phyloP scores from a whole-genome alignment of 148 eudicot species.

The Cornus suecica region DNA sequence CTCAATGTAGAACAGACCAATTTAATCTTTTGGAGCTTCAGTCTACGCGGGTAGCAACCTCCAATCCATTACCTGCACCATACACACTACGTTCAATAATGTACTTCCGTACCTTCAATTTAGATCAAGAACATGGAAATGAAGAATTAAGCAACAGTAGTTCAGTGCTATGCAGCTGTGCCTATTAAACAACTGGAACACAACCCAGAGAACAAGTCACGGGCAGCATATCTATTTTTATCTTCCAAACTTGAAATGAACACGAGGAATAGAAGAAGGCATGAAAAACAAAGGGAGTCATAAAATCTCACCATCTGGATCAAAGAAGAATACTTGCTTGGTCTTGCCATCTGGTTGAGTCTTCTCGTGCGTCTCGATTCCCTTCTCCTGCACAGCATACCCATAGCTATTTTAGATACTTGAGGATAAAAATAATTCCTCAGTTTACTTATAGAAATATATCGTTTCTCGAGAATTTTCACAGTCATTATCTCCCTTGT shows the following conservation, averaged over 20 bases:
- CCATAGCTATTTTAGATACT: not conserved
- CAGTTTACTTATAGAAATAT: not conserved
- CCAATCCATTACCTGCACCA: slow-evolving; percentile 82
- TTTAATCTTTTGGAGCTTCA: slow-evolving; percentile 21
- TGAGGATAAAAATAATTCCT: not conserved
- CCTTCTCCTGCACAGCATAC: slow-evolving; percentile 55
- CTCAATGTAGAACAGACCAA: not conserved
- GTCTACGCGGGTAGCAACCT: slow-evolving; percentile 44
- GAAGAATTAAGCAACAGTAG: not conserved
- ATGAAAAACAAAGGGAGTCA: not conserved
- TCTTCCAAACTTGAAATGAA: too few relatives aligned
- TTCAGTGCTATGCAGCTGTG: not conserved
- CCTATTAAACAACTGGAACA: not conserved
- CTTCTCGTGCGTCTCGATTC: slow-evolving; percentile 63
- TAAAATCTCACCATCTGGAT: slow-evolving; percentile 71
- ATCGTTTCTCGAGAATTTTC: not conserved
- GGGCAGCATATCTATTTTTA: not conserved
- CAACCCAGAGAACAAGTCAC: not conserved
- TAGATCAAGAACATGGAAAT: not conserved
- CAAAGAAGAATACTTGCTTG: slow-evolving; percentile 91
- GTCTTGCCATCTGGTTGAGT: slow-evolving; percentile 71
- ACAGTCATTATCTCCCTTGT: not conserved
- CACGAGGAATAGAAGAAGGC: not conserved
- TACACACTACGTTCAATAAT: not conserved
- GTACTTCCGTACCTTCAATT: not conserved